Evolutionary conservation across 345 rosid species (phyloP).

Genomic region (Bretschneidera sinensis): DNA sequence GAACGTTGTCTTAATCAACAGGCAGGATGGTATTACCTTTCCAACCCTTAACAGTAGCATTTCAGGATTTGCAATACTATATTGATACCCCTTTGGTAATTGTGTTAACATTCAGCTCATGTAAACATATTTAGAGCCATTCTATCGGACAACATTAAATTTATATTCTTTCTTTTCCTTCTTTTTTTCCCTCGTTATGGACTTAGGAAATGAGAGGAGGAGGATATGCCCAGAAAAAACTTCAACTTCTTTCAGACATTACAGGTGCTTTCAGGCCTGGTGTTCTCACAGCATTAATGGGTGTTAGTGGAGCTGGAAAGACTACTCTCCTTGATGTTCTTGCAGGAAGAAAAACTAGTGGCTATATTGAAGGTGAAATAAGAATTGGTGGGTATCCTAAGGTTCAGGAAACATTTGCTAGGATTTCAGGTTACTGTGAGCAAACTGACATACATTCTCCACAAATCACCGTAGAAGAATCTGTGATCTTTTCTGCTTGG

Average conservation of each 20-base stretch:
- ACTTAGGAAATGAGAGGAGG: constrained; percentile 51
- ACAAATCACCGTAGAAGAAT: constrained; percentile 63
- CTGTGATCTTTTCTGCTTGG: constrained; percentile 73
- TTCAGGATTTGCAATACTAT: constrained; percentile 53
- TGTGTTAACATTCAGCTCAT: neutral
- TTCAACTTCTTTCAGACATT: constrained; percentile 58
- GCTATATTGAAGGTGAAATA: constrained; percentile 68
- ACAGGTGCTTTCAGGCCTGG: constrained; percentile 75
- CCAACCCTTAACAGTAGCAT: constrained; percentile 47
- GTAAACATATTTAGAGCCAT: neutral
- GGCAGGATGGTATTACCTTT: constrained; percentile 69
- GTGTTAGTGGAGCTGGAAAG: constrained; percentile 88
- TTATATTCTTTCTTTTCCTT: neutral
- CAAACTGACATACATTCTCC: constrained; percentile 83
- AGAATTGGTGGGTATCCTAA: constrained; percentile 63
- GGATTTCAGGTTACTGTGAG: constrained; percentile 83
- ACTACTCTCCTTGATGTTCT: constrained; percentile 86
- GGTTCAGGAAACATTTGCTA: constrained; percentile 71
- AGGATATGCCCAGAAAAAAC: constrained; percentile 40
- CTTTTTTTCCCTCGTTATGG: neutral
- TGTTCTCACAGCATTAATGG: constrained; percentile 77
- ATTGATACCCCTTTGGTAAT: constrained; percentile 63
- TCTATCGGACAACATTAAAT: neutral
- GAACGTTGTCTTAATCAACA: constrained; percentile 15
- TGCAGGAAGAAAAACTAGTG: constrained; percentile 77